Conservation (phyloP, 768 basidiomycete species). For the Boletus bicolor region DNA sequence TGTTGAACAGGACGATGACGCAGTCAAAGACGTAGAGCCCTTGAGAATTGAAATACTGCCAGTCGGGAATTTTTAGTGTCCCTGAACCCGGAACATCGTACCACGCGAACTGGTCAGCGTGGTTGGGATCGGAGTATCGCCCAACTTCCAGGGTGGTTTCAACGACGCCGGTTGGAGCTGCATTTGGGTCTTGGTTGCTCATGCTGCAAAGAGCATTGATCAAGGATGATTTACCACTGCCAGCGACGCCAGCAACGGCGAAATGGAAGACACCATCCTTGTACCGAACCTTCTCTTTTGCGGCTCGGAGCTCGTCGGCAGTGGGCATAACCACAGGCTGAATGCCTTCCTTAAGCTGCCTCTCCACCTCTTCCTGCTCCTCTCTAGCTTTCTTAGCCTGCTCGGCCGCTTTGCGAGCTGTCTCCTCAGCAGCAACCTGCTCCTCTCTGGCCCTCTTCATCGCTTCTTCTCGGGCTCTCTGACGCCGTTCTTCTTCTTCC, state of each 20-base stretch:
- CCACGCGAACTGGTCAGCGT: slow-evolving; percentile 30
- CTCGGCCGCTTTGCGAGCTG: slow-evolving; percentile 22
- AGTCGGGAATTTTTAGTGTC: slow-evolving; percentile 34
- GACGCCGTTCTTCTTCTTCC: slow-evolving; percentile 26
- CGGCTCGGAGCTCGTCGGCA: slow-evolving; percentile 21
- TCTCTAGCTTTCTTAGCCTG: slow-evolving; percentile 21
- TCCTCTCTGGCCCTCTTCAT: slow-evolving; percentile 12
- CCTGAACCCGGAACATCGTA: slow-evolving; percentile 39
- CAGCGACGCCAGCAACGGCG: slow-evolving; percentile 30
- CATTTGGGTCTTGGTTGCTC: slow-evolving; percentile 22
- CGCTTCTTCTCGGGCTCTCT: slow-evolving; percentile 19
- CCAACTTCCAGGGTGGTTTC: slow-evolving; percentile 33
- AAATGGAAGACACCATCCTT: slow-evolving; percentile 30
- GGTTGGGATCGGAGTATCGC: slow-evolving; percentile 29
- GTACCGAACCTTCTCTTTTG: slow-evolving; percentile 27
- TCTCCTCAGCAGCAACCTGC: slow-evolving; percentile 23
- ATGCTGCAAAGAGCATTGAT: slow-evolving; percentile 34
- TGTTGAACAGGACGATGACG: slow-evolving; percentile 34
- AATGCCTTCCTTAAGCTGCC: slow-evolving; percentile 24
- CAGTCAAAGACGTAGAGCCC: slow-evolving; percentile 38
- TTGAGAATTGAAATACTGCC: slow-evolving; percentile 39
- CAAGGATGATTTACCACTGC: slow-evolving; percentile 32
- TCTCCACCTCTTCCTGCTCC: slow-evolving; percentile 23
- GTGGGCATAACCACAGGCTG: slow-evolving; percentile 32
- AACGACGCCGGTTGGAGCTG: slow-evolving; percentile 32